These are phyloP conservation scores for Chytriomyces sp. DNA, from an alignment of 192 early-diverging fungal species.

Conservation along the genomic window DNA sequence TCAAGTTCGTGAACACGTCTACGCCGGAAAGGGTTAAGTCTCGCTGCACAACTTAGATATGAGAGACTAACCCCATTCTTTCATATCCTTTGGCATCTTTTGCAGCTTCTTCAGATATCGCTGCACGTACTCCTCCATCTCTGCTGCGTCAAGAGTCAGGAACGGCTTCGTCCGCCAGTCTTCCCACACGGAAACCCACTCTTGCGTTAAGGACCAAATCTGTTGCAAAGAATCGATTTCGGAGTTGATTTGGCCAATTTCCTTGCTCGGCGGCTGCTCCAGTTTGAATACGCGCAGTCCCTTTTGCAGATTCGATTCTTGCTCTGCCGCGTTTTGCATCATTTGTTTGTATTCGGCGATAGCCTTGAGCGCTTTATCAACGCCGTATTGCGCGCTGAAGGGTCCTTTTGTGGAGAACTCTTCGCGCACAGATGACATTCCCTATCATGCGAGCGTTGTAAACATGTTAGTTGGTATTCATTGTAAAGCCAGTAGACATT, in stretches of 20 bases:
- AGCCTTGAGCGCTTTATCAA: conserved; percentile 58
- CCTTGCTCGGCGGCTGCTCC: conserved; percentile 60
- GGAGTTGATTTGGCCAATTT: conserved; percentile 49
- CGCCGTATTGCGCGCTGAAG: conserved; percentile 51
- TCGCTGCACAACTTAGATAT: background rate
- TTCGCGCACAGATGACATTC: conserved; percentile 48
- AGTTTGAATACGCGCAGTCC: conserved; percentile 63
- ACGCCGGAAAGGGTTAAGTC: background rate
- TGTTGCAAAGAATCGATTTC: conserved; percentile 56
- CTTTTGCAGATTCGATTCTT: conserved; percentile 57
- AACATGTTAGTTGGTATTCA: background rate
- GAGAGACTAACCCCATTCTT: conserved; percentile 52
- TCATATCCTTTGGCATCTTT: conserved; percentile 60
- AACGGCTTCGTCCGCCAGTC: conserved; percentile 56
- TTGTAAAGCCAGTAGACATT: background rate
- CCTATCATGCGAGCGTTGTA: background rate
- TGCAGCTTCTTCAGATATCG: conserved; percentile 54
- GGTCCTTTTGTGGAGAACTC: conserved; percentile 62
- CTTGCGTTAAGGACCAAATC: conserved; percentile 53
- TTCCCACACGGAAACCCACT: conserved; percentile 58
- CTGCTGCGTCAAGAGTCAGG: conserved; percentile 51
- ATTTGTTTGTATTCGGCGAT: conserved; percentile 54
- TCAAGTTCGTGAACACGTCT: conserved; percentile 56
- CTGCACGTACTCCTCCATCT: conserved; percentile 64
- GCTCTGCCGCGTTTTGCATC: conserved; percentile 45